These are phyloP conservation scores for Hypoxylon sp. DNA, from an alignment of 2,329 filamentous ascomycete genomes.

Conservation along the genomic window DNA sequence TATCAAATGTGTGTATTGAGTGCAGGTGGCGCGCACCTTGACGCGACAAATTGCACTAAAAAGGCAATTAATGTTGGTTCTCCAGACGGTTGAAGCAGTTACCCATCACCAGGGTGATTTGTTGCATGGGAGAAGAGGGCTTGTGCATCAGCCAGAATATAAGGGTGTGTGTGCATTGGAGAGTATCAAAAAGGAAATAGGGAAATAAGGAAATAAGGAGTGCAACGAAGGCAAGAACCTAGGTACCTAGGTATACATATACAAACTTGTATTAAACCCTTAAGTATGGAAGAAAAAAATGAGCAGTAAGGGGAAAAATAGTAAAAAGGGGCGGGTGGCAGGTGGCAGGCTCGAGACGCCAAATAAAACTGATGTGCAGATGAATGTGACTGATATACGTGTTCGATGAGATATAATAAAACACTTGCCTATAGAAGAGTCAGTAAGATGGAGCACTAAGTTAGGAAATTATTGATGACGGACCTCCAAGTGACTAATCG, in stretches of 20 bases:
- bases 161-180: conserved; percentile 7
- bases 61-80: conserved; percentile 28
- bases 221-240: neutral
- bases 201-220: conserved; percentile 6
- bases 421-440: conserved; percentile 45
- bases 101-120: conserved; percentile 8
- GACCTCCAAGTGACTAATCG: conserved; percentile 46
- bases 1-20: conserved; percentile 10
- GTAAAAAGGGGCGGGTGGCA: conserved; percentile 27
- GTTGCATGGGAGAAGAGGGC: conserved; percentile 13
- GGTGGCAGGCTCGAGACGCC: conserved; percentile 22
- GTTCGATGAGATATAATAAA: conserved; percentile 47
- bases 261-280: conserved; percentile 5
- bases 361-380: conserved; percentile 32
- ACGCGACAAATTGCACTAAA: conserved; percentile 26
- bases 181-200: conserved; percentile 12
- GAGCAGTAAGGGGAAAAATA: conserved; percentile 7
- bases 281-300: conserved; percentile 7
- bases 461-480: conserved; percentile 46
- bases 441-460: conserved; percentile 42
- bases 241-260: conserved; percentile 13
- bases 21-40: conserved; percentile 16
- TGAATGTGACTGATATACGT: conserved; percentile 45
- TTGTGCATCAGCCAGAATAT: conserved; percentile 3
- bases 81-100: conserved; percentile 12